Evolutionary conservation across 805 yeast species (phyloP).

Genomic region (Metschnikowia cerradonensis): DNA sequence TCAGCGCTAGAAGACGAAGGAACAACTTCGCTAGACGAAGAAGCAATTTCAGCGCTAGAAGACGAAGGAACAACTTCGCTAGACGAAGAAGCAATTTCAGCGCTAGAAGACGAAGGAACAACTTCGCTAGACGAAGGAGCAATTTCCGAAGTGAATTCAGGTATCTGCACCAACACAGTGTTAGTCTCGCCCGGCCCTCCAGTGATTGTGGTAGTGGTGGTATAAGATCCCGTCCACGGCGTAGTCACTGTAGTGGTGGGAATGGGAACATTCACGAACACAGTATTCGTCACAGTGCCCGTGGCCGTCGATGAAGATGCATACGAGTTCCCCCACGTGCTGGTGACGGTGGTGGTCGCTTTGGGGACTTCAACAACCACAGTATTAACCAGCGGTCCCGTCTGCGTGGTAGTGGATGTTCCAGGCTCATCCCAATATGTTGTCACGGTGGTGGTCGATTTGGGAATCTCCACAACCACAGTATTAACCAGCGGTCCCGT

Average conservation of each 20-base stretch:
- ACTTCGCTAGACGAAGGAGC: not conserved
- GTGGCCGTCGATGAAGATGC: conserved; percentile 1
- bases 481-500: not conserved
- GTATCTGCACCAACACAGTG: conserved; percentile 11
- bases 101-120: not conserved
- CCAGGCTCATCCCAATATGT: no score
- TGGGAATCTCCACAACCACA: conserved; percentile 12
- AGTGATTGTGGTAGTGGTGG: conserved; percentile 6
- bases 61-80: no score
- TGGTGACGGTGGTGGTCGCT: conserved; percentile 8
- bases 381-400: no score
- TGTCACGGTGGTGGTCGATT: no score
- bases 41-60: no score
- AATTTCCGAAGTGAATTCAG: not conserved
- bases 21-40: no score
- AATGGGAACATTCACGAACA: conserved; percentile 8
- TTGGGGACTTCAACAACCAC: conserved; percentile 5
- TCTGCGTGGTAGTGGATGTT: no score
- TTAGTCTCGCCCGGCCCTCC: conserved; percentile 4
- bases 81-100: not conserved
- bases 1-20: no score
- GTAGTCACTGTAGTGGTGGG: conserved; percentile 2
- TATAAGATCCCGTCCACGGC: conserved; percentile 2
- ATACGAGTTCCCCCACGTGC: conserved; percentile 1
- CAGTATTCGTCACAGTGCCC: conserved; percentile 7